phyloP scores from a whole-genome alignment of 352 stramenopile species.

The Blastocystis sp. region DNA sequence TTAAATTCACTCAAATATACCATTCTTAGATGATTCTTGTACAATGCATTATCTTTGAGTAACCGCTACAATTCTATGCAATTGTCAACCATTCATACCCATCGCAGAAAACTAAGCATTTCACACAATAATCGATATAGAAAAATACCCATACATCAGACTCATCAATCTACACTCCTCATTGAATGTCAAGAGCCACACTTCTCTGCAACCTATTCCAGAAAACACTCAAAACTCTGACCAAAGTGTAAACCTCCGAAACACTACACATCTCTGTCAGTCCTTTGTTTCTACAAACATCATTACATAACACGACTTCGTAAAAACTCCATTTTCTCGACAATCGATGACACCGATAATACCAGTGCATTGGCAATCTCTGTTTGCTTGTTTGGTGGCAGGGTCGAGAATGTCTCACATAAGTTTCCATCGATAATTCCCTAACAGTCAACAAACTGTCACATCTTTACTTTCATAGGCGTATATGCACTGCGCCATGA shows the following conservation, averaged over 20 bases:
- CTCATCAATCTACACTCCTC: not conserved
- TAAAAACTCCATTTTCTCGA: slow-evolving; percentile 98
- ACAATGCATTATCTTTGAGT: no score
- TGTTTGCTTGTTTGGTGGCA: slow-evolving; percentile 86
- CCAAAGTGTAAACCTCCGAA: not conserved
- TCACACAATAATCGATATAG: no score
- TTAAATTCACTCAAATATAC: no score
- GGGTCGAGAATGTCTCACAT: slow-evolving; percentile 86
- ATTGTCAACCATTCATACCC: no score
- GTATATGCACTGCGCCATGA: slow-evolving; percentile 94
- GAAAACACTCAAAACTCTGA: not conserved
- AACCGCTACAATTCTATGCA: no score
- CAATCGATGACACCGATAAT: slow-evolving; percentile 86
- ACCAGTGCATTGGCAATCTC: slow-evolving; percentile 90
- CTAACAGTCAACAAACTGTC: not conserved
- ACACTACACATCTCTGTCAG: not conserved
- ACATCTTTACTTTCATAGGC: slow-evolving; percentile 78
- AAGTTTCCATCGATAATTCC: slow-evolving; percentile 95
- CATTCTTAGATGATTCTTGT: no score
- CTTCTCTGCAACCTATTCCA: not conserved
- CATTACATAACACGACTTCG: slow-evolving; percentile 87
- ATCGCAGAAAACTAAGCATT: no score
- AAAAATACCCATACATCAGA: not conserved
- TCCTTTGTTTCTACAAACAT: not conserved
- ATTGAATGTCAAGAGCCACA: not conserved